A percentile compares a stretch with the other conserved stretches of the same genome.
Evolutionary conservation across 768 basidiomycete genomes (phyloP).

Genomic region (Naganishia onofrii): DNA sequence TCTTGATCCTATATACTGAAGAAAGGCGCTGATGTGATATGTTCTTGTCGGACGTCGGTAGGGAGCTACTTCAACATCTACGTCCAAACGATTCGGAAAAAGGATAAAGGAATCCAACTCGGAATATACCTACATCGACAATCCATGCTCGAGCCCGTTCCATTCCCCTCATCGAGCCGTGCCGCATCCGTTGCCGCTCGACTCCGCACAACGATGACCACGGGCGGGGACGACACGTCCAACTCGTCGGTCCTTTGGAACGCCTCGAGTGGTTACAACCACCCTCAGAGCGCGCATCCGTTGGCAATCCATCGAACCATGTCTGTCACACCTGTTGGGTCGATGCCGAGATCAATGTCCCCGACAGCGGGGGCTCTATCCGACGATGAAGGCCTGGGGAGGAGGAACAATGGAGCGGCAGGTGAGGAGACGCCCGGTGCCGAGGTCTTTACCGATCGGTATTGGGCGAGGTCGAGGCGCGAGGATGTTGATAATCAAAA

Average conservation of each 20-base stretch:
- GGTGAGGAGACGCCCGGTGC: conserved; percentile 15
- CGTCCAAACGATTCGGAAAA: conserved; percentile 82
- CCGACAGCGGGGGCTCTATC: conserved; percentile 30
- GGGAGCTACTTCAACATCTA: conserved; percentile 63
- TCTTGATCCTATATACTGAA: background rate
- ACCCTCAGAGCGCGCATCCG: conserved; percentile 1
- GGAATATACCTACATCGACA: conserved; percentile 88
- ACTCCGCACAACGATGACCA: background rate
- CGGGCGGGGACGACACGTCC: background rate
- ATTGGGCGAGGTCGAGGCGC: conserved; percentile 10
- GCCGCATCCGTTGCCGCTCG: background rate
- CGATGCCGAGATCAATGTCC: conserved; percentile 12
- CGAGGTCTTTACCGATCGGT: conserved; percentile 4
- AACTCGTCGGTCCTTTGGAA: conserved; percentile 1
- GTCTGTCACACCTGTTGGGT: conserved; percentile 26
- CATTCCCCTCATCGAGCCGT: conserved; percentile 32
- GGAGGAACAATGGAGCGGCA: background rate
- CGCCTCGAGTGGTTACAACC: background rate
- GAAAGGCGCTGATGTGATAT: background rate
- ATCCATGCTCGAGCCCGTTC: conserved; percentile 72
- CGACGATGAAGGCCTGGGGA: conserved; percentile 21
- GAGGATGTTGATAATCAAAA: conserved; percentile 7
- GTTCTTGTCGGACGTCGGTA: background rate
- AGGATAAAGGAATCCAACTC: conserved; percentile 63
- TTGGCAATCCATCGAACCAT: conserved; percentile 26